A percentile compares a stretch with the other conserved stretches of the same genome.
Conservation (phyloP, 1,139 yeast species). For the Geotrichum klebahnii region DNA sequence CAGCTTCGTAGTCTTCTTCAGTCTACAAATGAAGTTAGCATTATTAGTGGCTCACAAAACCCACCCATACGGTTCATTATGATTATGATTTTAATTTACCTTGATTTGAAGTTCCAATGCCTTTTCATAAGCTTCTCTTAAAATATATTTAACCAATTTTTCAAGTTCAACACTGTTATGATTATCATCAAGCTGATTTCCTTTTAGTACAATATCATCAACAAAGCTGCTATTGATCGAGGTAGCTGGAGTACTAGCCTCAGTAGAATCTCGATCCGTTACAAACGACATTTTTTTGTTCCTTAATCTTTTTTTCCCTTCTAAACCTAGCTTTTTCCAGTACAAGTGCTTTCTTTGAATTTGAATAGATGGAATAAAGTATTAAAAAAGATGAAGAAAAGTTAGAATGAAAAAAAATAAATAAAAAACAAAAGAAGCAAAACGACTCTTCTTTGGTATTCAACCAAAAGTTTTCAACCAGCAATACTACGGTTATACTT, state of each 20-base stretch:
- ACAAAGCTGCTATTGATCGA: neutral
- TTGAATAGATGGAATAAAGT: no score
- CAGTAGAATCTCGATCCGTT: neutral
- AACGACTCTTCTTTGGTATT: no score
- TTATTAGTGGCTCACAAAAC: no score
- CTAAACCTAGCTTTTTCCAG: no score
- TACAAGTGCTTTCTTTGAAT: no score
- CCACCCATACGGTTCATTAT: neutral
- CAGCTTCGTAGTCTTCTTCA: slow-evolving; percentile 97
- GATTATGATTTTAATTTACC: slow-evolving; percentile 32
- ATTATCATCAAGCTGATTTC: slow-evolving; percentile 31
- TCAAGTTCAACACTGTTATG: slow-evolving; percentile 73
- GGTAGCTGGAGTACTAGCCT: slow-evolving; percentile 2
- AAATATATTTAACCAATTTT: slow-evolving; percentile 98
- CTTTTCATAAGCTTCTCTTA: slow-evolving; percentile 97
- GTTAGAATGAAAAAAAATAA: neutral
- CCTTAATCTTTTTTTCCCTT: neutral
- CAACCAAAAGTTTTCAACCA: slow-evolving; percentile 4
- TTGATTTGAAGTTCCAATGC: slow-evolving; percentile 92
- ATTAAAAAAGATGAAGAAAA: neutral
- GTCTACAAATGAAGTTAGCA: slow-evolving; percentile 44
- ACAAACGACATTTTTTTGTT: slow-evolving; percentile 2
- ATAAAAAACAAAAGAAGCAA: no score
- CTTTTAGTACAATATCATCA: slow-evolving; percentile 2
- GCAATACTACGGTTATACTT: no score